Base-by-base conservation (phyloP, 495 filamentous ascomycete species). In the Xylaria telfairii region DNA sequence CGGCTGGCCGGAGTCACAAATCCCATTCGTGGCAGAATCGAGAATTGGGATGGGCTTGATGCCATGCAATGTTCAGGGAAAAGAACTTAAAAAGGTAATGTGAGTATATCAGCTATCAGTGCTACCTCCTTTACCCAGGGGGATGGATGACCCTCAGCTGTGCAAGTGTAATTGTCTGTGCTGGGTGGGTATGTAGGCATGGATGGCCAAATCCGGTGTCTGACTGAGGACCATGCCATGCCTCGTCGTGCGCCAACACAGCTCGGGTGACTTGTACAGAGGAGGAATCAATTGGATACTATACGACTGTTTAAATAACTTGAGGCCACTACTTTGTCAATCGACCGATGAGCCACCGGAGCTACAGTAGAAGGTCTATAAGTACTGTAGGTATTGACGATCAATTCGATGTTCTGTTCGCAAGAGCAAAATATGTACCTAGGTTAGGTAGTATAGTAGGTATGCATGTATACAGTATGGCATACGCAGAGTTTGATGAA, bases 111-210 rank as follows among this genome's bases (percentile, higher is more conserved):
- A n/a, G n/a, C n/a, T n/a, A n/a, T 57, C 24, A 19, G 51, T 30
- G 19, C 28, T 57, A 57, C 54, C 30, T 34, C 13, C 54, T 46
- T 64, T 47, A 47, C 28, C 61, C 41, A 42, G 61, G 61, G 39
- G 28, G 19, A 47, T 64, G 28, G 61, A 64, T 44, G 59, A 42
- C 37, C n/a, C 34, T 13, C 15, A 2, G 44, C 9, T 37, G 39
- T 39, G 60, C 2, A 46, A 54, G 30, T 59, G 56, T 37, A 59
- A 59, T n/a, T n/a, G 12, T 46, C 26, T 9, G 53, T 51, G 28
- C 15, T n/a, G 15, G 24, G 53, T 57, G 28, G 53, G 17, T 57
- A 34, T 28, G 44, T 46, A 46, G 4, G 4, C 19, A 46, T 4
- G 44, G 10, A 46, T 30, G 51, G 9, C 21, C 49, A 53, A 53